Evolutionary conservation across 164 flowering plant genomes (phyloP).

Genomic region (Malania oleifera): DNA sequence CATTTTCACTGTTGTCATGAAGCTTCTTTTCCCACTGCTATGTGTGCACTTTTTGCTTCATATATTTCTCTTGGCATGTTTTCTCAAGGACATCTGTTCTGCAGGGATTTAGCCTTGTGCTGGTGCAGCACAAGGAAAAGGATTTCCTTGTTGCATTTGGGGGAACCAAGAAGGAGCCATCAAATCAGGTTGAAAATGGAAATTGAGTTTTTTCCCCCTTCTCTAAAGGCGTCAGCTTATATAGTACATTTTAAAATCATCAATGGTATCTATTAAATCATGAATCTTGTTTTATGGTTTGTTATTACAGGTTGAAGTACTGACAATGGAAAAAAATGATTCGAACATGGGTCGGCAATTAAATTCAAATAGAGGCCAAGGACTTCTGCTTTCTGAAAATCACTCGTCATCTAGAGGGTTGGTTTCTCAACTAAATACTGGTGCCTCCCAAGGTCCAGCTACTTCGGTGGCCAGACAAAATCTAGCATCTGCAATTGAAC

Average conservation of each 20-base stretch:
- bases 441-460: slow-evolving; percentile 33
- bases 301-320: slow-evolving; percentile 65
- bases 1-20: too few species aligned
- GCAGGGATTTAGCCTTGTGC: slow-evolving; percentile 92
- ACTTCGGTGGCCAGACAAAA: slow-evolving; percentile 57
- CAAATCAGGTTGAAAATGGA: slow-evolving; percentile 64
- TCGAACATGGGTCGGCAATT: slow-evolving; percentile 39
- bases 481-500: slow-evolving; percentile 66
- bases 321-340: slow-evolving; percentile 61
- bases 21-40: too few species aligned
- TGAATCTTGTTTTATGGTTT: slow-evolving; percentile 4
- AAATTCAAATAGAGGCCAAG: slow-evolving; percentile 40
- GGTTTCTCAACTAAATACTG: slow-evolving; percentile 28
- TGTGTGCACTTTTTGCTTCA: too few species aligned
- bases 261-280: too few species aligned
- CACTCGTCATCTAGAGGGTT: slow-evolving; percentile 30
- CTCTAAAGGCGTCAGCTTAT: background rate
- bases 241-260: background rate
- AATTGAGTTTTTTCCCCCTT: background rate
- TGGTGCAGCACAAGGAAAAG: slow-evolving; percentile 81
- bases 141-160: slow-evolving; percentile 94
- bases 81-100: slow-evolving; percentile 3
- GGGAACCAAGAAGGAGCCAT: slow-evolving; percentile 78
- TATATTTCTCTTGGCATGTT: slow-evolving; percentile 4
- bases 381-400: slow-evolving; percentile 35